Base-by-base conservation (phyloP, 345 rosid genomes). In the Mercurialis annua region DNA sequence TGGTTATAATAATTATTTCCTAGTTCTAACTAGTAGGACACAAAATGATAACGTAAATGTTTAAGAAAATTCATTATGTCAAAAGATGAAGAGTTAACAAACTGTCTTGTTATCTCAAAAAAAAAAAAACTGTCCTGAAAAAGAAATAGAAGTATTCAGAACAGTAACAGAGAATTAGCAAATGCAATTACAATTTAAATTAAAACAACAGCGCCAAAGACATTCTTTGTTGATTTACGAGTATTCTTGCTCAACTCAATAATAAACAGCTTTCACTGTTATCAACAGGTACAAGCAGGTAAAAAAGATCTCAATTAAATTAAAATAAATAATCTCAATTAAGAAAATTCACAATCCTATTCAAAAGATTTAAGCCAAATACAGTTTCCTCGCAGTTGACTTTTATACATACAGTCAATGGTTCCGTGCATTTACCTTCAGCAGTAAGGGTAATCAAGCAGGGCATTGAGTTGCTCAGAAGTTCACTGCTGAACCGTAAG, bases 331-430 rank as follows among this genome's bases (percentile, higher is more conserved):
- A n/a, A n/a, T n/a, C 69, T 91, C 95, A 57, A 62, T 84, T 69
- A 84, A 75, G 74, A 68, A 89, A 86, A 73, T 81, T 87, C 54
- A 86, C 90, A 24, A 87, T 80, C 76, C 90, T 85, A 76, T 91
- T 91, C 81, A 94, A 78, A 54, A 91, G 72, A 75, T 94, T 94
- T 64, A 89, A 74, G 72, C 96, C 99, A 65, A 94, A 91, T 21
- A 94, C 92, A 0, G 97, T 90, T 77, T 94, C 97, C 78, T 94
- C 90, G 56, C 97, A 91, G 67, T 94, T 94, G 73, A 91, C 83
- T 83, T 94, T 91, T 3, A 86, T 71, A 9, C 74, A 75, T 54
- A 85, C 43, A 29, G 81, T 80, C 68, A 94, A 71, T 52, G 83
- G 89, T 60, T 91, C 88, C 0, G 76, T 79, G 84, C 94, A 87